A percentile compares a stretch with the other conserved stretches of the same genome.
phyloP scores from a whole-genome alignment of 257 asterid species.

The Nicotiana otophora region DNA sequence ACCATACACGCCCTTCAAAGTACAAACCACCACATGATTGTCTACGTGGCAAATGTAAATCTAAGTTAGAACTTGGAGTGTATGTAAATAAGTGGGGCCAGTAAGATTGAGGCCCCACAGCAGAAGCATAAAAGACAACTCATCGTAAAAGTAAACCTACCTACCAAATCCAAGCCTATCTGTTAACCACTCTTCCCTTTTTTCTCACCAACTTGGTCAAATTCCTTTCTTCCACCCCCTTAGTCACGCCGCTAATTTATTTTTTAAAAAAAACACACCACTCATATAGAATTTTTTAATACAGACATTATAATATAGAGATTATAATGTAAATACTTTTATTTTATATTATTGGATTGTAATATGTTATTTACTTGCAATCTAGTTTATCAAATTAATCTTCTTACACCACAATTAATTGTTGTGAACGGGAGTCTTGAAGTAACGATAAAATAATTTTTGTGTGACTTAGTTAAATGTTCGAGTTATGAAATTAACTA shows the following conservation, averaged over 20 bases:
- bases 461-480: fast-evolving
- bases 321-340: no score
- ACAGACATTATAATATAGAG: background rate
- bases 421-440: fast-evolving
- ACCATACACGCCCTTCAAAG: no score
- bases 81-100: background rate
- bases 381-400: no score
- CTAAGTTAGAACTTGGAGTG: background rate
- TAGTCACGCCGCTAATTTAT: background rate
- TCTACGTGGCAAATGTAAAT: background rate
- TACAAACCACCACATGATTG: background rate
- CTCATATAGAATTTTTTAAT: background rate
- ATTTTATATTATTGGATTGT: no score
- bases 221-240: background rate
- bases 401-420: no score
- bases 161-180: slow-evolving; percentile 75
- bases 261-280: background rate
- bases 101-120: slow-evolving; percentile 27
- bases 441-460: no score
- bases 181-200: slow-evolving; percentile 45
- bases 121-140: slow-evolving; percentile 30
- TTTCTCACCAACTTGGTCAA: slow-evolving; percentile 71
- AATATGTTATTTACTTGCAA: no score
- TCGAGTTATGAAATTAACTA: fast-evolving
- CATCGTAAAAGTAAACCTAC: slow-evolving; percentile 58